A percentile compares a stretch with the other conserved stretches of the same genome.
These are phyloP conservation scores for Ustilago xerochloae DNA, from an alignment of 1,284 basidiomycete species.

Conservation along the genomic window DNA sequence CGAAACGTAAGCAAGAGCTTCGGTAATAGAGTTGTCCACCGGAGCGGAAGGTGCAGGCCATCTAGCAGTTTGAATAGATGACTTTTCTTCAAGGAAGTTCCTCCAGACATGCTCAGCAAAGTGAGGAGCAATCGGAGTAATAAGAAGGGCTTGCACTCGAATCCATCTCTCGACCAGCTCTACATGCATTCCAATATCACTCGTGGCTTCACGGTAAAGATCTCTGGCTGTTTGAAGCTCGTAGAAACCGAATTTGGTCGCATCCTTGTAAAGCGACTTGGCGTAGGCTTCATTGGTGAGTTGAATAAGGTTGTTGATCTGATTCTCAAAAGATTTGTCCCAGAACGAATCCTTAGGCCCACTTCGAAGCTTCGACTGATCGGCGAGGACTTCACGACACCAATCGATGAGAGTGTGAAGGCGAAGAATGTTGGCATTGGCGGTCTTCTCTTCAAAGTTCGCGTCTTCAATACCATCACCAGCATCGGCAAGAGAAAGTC, in stretches of 20 bases:
- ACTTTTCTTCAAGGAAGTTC: constrained; percentile 77
- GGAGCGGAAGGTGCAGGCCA: constrained; percentile 77
- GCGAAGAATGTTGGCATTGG: constrained; percentile 95
- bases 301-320: constrained; percentile 86
- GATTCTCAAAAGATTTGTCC: constrained; percentile 90
- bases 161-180: constrained; percentile 83
- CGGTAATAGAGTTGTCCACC: constrained; percentile 72
- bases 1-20: constrained; percentile 80
- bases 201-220: constrained; percentile 92
- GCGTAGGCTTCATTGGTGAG: constrained; percentile 74
- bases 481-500: constrained; percentile 92
- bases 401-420: constrained; percentile 90
- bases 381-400: constrained; percentile 82
- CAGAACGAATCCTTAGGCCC: constrained; percentile 67
- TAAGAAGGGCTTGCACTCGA: constrained; percentile 80
- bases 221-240: constrained; percentile 92
- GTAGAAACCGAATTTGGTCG: constrained; percentile 94
- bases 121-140: constrained; percentile 92
- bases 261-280: constrained; percentile 94
- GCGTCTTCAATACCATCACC: constrained; percentile 97
- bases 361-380: constrained; percentile 77
- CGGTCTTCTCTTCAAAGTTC: constrained; percentile 98
- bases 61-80: constrained; percentile 82
- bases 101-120: constrained; percentile 91
- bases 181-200: constrained; percentile 86